These are phyloP conservation scores for Xanthoconium purpureum DNA, from an alignment of 768 basidiomycete genomes.

Conservation along the genomic window DNA sequence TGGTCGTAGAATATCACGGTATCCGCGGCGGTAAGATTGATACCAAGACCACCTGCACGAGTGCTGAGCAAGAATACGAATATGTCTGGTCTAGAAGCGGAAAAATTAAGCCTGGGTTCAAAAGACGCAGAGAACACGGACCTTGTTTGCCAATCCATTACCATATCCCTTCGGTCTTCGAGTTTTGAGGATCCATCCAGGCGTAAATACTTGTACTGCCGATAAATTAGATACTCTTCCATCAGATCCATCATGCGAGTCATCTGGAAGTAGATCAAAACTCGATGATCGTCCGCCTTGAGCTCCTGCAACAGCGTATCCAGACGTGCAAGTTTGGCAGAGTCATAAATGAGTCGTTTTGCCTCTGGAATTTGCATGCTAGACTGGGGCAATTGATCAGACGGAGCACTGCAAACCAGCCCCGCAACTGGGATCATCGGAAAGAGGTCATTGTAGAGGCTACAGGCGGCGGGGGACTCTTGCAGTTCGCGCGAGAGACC, in stretches of 20 bases:
- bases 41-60: constrained; percentile 92
- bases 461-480: constrained; percentile 54
- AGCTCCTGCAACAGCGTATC: constrained; percentile 89
- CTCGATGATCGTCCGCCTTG: constrained; percentile 89
- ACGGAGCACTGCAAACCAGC: constrained; percentile 61
- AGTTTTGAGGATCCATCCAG: constrained; percentile 93
- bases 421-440: constrained; percentile 67
- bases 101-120: neutral
- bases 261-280: constrained; percentile 99
- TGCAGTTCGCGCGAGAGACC: constrained; percentile 70
- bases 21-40: constrained; percentile 82
- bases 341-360: constrained; percentile 92
- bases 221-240: constrained; percentile 96
- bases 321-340: constrained; percentile 90
- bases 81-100: constrained; percentile 62
- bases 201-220: constrained; percentile 92
- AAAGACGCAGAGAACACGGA: constrained; percentile 33
- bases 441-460: constrained; percentile 44
- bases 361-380: constrained; percentile 93
- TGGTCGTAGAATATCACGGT: constrained; percentile 29
- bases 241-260: constrained; percentile 99
- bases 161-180: constrained; percentile 97
- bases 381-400: constrained; percentile 73
- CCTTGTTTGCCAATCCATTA: constrained; percentile 98
- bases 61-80: constrained; percentile 94